Percentiles rank a stretch among this genome's conserved stretches.
Conservation (phyloP, 2,329 filamentous ascomycete species). For the Fusarium lyarnte region DNA sequence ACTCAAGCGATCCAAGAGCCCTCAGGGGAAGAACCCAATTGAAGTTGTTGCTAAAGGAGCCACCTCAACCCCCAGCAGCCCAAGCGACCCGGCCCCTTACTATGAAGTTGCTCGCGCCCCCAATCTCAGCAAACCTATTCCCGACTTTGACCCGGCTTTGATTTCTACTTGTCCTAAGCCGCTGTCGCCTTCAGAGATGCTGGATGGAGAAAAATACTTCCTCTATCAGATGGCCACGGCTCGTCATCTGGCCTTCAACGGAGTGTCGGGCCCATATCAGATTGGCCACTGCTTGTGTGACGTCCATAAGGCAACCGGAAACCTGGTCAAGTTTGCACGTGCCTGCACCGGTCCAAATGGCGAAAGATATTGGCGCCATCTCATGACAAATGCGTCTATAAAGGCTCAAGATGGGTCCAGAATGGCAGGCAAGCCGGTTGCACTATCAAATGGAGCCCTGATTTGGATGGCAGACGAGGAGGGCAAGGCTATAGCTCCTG, state of each 20-base stretch:
- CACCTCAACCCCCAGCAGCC: background rate
- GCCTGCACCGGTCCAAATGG: background rate
- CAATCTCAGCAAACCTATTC: background rate
- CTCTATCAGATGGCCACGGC: conserved; percentile 30
- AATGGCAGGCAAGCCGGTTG: conserved; percentile 15
- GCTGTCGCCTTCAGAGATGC: conserved; percentile 7
- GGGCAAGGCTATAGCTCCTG: background rate
- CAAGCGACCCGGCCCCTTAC: background rate
- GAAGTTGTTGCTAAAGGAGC: background rate
- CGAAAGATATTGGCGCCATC: conserved; percentile 18
- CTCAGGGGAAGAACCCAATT: background rate
- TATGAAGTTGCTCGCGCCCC: background rate
- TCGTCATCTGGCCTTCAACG: conserved; percentile 24
- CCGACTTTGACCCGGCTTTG: background rate
- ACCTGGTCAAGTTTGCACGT: conserved; percentile 24
- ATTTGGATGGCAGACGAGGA: conserved; percentile 10
- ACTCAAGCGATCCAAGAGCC: background rate
- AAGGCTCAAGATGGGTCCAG: background rate
- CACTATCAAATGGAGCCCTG: conserved; percentile 15
- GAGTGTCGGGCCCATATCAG: conserved; percentile 33
- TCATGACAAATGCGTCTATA: conserved; percentile 8
- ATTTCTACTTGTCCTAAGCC: conserved; percentile 1
- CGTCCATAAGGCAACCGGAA: conserved; percentile 11
- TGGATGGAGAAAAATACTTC: background rate
- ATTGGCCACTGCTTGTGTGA: conserved; percentile 37